Conservation (phyloP, 2,329 filamentous ascomycete genomes). For the Rhytidhysteron rufulum region DNA sequence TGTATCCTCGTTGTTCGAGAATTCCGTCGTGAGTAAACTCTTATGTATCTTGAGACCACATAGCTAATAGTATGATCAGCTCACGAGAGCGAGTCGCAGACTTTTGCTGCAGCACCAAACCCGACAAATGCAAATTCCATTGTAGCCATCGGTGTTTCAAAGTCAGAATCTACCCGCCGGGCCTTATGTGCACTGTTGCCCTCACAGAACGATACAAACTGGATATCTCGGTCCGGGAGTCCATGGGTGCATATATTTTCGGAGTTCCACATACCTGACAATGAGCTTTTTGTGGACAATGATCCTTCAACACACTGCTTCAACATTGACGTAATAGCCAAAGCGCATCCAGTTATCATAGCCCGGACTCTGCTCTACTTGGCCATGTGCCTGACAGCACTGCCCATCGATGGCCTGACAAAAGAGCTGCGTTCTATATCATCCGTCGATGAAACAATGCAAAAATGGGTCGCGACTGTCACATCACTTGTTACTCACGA, state of each 20-base stretch:
- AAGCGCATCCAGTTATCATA: constrained; percentile 25
- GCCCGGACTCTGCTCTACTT: constrained; percentile 33
- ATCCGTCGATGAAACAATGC: constrained; percentile 29
- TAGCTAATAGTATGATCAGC: too few relatives aligned
- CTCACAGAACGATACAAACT: constrained; percentile 32
- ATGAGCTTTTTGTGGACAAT: constrained; percentile 26
- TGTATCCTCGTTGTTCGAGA: constrained; percentile 14
- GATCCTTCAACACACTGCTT: constrained; percentile 30
- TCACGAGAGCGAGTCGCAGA: too few relatives aligned
- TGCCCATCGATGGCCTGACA: constrained; percentile 29
- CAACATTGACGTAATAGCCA: constrained; percentile 25
- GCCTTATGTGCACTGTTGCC: constrained; percentile 25
- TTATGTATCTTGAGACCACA: too few relatives aligned
- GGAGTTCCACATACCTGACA: constrained; percentile 24
- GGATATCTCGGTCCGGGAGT: constrained; percentile 34
- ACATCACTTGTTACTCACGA: constrained; percentile 25
- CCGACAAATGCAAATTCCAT: too few relatives aligned
- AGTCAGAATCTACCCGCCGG: constrained; percentile 17
- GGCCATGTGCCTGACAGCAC: constrained; percentile 28
- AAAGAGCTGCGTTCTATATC: constrained; percentile 25
- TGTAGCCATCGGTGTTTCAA: too few relatives aligned
- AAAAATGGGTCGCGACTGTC: constrained; percentile 29
- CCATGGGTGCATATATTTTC: constrained; percentile 33
- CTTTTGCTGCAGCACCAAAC: too few relatives aligned
- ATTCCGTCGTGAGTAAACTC: constrained; percentile 6